A percentile compares a stretch with the other conserved stretches of the same genome.
phyloP scores from a whole-genome alignment of 768 basidiomycete species.

The Lentinula edodes region DNA sequence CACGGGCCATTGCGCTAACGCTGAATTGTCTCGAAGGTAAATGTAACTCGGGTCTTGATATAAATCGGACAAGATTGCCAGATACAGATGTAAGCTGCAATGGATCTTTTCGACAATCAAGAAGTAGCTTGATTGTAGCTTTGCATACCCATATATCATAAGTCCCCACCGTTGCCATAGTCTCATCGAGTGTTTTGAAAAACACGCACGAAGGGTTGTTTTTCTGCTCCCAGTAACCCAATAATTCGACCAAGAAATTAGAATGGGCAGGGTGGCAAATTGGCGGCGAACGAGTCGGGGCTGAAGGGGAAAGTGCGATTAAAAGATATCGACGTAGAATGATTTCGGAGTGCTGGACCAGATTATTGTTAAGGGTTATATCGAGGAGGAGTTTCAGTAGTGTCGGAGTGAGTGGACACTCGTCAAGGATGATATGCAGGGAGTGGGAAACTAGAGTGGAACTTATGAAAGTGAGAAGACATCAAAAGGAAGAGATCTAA shows the following conservation, averaged over 20 bases:
- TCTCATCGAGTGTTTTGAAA: slow-evolving; percentile 23
- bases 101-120: not conserved
- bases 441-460: slow-evolving; percentile 49
- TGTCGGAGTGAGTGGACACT: slow-evolving; percentile 41
- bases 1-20: not conserved
- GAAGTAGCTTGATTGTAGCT: slow-evolving; percentile 27
- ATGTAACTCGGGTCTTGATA: not conserved
- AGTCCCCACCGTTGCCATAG: slow-evolving; percentile 15
- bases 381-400: slow-evolving; percentile 46
- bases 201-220: slow-evolving; percentile 23
- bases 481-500: slow-evolving; percentile 1
- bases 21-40: not conserved
- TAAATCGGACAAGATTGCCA: slow-evolving; percentile 19
- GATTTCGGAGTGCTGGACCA: slow-evolving; percentile 35
- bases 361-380: slow-evolving; percentile 37
- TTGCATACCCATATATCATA: slow-evolving; percentile 36
- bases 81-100: slow-evolving; percentile 24
- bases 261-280: slow-evolving; percentile 41
- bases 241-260: slow-evolving; percentile 41
- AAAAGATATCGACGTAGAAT: slow-evolving; percentile 38
- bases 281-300: slow-evolving; percentile 18
- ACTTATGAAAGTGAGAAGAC: not conserved
- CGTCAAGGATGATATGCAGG: slow-evolving; percentile 38
- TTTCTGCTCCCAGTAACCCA: slow-evolving; percentile 30
- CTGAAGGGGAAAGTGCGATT: slow-evolving; percentile 26